These are phyloP conservation scores for Gynostemma pentaphyllum DNA, from an alignment of 306 rosid genomes.

Conservation along the genomic window DNA sequence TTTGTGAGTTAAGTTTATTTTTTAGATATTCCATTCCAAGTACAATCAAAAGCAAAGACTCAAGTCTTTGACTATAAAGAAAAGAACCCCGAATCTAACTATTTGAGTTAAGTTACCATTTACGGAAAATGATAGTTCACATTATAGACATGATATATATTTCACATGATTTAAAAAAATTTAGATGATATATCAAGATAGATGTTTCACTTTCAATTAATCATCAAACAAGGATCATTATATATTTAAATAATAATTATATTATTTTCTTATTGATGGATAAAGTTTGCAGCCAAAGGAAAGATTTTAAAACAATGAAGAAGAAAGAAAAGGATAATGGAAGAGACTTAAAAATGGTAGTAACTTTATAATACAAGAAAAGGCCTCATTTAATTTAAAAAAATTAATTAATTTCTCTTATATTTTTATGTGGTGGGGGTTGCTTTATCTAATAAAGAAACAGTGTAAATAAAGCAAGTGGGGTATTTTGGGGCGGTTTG, in stretches of 20 bases:
- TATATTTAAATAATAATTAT: background rate
- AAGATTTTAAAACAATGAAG: background rate
- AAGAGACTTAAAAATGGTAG: background rate
- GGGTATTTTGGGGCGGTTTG: slow-evolving; percentile 75
- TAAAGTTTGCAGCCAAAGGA: no score
- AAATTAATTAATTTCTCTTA: no score
- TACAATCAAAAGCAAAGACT: no score
- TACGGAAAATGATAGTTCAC: no score
- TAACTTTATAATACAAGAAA: background rate
- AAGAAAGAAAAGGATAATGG: background rate
- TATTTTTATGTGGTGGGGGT: slow-evolving; percentile 84
- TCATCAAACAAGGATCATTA: background rate
- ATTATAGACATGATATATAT: no score
- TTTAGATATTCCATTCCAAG: no score
- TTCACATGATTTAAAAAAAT: no score
- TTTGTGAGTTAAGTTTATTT: no score
- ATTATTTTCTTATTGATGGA: no score
- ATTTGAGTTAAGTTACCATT: no score
- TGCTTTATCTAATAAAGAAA: slow-evolving; percentile 49
- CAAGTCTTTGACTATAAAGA: no score
- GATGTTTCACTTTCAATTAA: background rate
- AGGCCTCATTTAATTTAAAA: background rate
- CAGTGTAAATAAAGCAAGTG: slow-evolving; percentile 62
- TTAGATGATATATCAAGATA: background rate
- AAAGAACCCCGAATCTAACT: no score